Evolutionary conservation across 768 basidiomycete species (phyloP).

Genomic region (Suillus fuscotomentosus): DNA sequence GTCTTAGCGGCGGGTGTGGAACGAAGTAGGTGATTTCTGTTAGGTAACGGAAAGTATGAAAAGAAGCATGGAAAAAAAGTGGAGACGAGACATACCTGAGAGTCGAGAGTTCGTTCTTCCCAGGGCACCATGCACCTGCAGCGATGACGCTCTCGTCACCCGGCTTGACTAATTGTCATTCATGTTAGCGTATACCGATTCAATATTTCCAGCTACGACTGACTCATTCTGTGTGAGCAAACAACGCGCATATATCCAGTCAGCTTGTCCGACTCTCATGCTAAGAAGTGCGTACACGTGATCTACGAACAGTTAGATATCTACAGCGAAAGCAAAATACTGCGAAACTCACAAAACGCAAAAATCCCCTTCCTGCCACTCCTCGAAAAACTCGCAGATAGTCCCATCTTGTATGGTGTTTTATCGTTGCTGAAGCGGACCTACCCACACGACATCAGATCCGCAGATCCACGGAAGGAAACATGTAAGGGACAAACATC

Average conservation of each 20-base stretch:
- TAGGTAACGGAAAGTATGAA: background rate
- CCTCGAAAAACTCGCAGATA: slow-evolving; percentile 84
- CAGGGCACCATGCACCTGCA: slow-evolving; percentile 78
- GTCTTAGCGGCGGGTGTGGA: slow-evolving; percentile 43
- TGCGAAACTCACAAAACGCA: slow-evolving; percentile 66
- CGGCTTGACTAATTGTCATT: slow-evolving; percentile 51
- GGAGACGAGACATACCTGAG: slow-evolving; percentile 50
- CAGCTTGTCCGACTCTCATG: background rate
- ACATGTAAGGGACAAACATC: background rate
- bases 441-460: slow-evolving; percentile 32
- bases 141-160: slow-evolving; percentile 72
- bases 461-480: background rate
- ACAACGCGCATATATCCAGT: background rate
- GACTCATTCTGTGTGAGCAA: background rate
- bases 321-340: too few relatives aligned
- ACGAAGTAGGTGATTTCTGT: slow-evolving; percentile 60
- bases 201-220: background rate
- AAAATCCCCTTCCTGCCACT: slow-evolving; percentile 90
- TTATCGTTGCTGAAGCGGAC: slow-evolving; percentile 91
- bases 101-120: slow-evolving; percentile 72
- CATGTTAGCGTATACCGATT: background rate
- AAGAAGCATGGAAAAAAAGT: background rate
- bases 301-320: background rate
- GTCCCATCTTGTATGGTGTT: slow-evolving; percentile 87
- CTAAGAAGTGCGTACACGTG: background rate